Evolutionary conservation across 139 green algal genomes (phyloP).

Genomic region (Chlamydomonas asymmetrica): DNA sequence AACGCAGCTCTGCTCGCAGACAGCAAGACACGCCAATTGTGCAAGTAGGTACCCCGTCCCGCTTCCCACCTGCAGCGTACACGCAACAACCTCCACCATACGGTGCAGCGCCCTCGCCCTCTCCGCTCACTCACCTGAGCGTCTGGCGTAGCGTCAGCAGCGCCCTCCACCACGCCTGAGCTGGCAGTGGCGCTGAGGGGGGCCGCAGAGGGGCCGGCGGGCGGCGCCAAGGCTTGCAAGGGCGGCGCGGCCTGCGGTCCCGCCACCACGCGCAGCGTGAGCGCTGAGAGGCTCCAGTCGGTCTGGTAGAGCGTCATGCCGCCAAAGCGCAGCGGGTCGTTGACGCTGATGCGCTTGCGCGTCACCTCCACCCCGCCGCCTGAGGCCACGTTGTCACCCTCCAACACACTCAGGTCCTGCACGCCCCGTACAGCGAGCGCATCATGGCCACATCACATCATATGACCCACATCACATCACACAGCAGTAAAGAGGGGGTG

Average conservation of each 20-base stretch:
- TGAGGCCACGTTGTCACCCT: background rate
- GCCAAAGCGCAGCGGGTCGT: constrained; percentile 86
- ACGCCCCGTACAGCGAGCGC: constrained; percentile 34
- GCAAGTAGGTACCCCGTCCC: too few relatives aligned
- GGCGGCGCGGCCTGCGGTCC: too few relatives aligned
- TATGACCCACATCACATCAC: too few relatives aligned
- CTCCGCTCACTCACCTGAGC: background rate
- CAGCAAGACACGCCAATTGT: too few relatives aligned
- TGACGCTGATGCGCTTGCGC: constrained; percentile 88
- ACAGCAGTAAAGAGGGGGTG: too few relatives aligned
- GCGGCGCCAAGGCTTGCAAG: too few relatives aligned
- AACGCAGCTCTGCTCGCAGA: too few relatives aligned
- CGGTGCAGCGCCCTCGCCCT: background rate
- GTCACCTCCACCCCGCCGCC: constrained; percentile 42
- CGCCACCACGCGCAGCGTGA: constrained; percentile 67
- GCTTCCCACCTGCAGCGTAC: too few relatives aligned
- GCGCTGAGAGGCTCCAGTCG: constrained; percentile 88
- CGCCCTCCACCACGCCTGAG: background rate
- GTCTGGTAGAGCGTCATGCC: constrained; percentile 94
- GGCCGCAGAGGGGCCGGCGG: too few relatives aligned
- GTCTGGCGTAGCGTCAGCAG: constrained; percentile 5
- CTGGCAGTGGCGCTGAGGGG: background rate
- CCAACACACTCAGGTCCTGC: constrained; percentile 19
- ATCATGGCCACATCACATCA: constrained; percentile 78
- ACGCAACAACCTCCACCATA: too few relatives aligned